Base-by-base conservation (phyloP, 331 rosid genomes). In the Dryas integrifolia region DNA sequence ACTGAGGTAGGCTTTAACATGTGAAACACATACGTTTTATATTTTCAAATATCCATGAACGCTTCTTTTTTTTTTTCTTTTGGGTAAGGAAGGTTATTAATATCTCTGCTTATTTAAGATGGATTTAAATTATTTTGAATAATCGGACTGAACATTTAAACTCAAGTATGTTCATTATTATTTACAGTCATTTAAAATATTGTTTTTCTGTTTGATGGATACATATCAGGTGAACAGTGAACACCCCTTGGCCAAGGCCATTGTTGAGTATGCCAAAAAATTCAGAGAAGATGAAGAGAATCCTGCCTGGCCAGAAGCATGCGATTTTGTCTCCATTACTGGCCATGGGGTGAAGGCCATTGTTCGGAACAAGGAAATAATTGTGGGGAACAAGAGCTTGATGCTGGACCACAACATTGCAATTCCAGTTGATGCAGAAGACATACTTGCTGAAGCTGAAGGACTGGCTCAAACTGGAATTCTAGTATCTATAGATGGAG, bases 201-300 rank as follows among this genome's bases (percentile, higher is more conserved):
- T 7, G 16, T 1, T 14, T 2, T n/a, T 26, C 16, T 52, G 16
- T 57, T 38, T 69, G 78, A 5, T 30, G 41, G 50, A 51, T 55
- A 9, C 68, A 30, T 70, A 78, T 85, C 76, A 92, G 98, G 91
- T 74, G 67, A 90, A 88, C 70, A 90, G 98, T 11, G 98, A 92
- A 73, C 98, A 92, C 79, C 96, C 98, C 16, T 79, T 92, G 78
- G 98, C 86, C 8, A 92, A 89, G 82, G 92, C 98, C 1, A 73
- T 92, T 67, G 95, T 92, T 57, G 95, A 86, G 81, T 83, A 92
- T 62, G 98, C 90, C 48, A 84, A 92, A 77, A 88, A 85, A 53
- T 79, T 77, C 58, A 78, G 58, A 77, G 86, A 81, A 81, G 85
- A 86, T 51, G 92, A 83, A 16, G 81, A 86, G 55, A 86, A 85